Conservation (phyloP, 2,329 filamentous ascomycete genomes). For the Ceratocystis cubensis region DNA sequence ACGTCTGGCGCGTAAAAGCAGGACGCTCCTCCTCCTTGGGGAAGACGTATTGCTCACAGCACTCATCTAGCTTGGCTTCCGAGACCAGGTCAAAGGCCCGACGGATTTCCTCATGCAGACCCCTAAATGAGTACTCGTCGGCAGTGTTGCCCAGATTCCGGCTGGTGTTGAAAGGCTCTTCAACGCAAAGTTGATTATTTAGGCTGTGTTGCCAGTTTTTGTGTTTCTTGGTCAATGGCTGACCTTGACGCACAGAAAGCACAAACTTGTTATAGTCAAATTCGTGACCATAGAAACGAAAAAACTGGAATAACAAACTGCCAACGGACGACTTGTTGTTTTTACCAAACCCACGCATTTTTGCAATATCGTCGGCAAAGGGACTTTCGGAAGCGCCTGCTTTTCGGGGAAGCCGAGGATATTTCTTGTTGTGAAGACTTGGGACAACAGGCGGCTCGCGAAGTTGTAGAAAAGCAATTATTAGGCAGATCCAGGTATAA, state of each 20-base stretch:
- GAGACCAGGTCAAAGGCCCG: slow-evolving; percentile 75
- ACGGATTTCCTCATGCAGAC: slow-evolving; percentile 78
- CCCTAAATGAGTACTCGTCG: slow-evolving; percentile 86
- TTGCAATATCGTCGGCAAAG: slow-evolving; percentile 77
- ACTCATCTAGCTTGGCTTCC: slow-evolving; percentile 64
- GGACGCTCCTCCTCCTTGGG: slow-evolving; percentile 63
- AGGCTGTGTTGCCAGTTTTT: slow-evolving; percentile 75
- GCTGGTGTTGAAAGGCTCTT: slow-evolving; percentile 85
- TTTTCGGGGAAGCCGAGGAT: slow-evolving; percentile 42
- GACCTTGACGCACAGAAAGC: slow-evolving; percentile 73
- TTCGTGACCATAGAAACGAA: slow-evolving; percentile 86
- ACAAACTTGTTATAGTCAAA: slow-evolving; percentile 77
- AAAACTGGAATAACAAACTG: slow-evolving; percentile 87
- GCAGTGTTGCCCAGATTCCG: slow-evolving; percentile 93
- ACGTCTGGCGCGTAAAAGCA: slow-evolving; percentile 45
- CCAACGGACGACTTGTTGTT: slow-evolving; percentile 74
- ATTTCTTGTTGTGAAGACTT: slow-evolving; percentile 62
- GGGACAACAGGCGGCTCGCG: slow-evolving; percentile 74
- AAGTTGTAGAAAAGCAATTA: slow-evolving; percentile 89
- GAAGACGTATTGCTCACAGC: slow-evolving; percentile 78
- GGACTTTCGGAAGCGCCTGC: slow-evolving; percentile 54
- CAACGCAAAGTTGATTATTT: slow-evolving; percentile 81
- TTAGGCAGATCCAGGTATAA: slow-evolving; percentile 98
- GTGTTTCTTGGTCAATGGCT: slow-evolving; percentile 63
- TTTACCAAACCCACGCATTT: slow-evolving; percentile 59